Evolutionary conservation across 2,329 filamentous ascomycete species (phyloP), one percentile per base, ranked within the genome.

Genomic region (Microsporum ferrugineum): DNA sequence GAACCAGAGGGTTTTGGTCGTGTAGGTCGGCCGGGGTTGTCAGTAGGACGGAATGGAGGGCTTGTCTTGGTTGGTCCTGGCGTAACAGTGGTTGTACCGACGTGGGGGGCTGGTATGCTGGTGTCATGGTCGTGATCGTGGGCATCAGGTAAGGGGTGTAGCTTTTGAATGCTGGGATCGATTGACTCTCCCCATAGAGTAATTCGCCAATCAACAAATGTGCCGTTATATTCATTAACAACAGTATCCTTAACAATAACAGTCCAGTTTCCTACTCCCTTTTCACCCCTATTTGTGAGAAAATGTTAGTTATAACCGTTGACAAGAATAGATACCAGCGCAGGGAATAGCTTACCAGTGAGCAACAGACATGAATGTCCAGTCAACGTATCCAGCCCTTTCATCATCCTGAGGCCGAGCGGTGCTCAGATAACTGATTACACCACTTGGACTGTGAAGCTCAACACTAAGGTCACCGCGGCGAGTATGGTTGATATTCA

Each of bases 361-460:
- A 65, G 87, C 91, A 41, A 99, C 94, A 64, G 87, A 95, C 94
- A 99, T 99, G 69, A 99, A 99, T 0, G 92, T 97, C 94, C 94
- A 99, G 75, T 97, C 90, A 41, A 86, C 78, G 72, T 97, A 99
- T 6, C 94, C 94, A 27, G 76, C 74, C 0, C 76, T 71, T 39
- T 81, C 82, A 1, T 81, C 78, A 72, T 99, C 94, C 27, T 83
- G 74, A 63, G 81, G 81, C 65, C 94, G 87, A 1, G 87, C 79
- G 10, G 86, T 88, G 3, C 91, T 88, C 59, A 99, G 83, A 70
- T 96, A 87, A 70, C 90, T 96, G 65, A 90, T 79, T 62, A 96
- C 77, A 7, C 89, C 88, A 36, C 84, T 79, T 0, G 94, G 94
- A 68, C 91, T 96, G 70, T 89, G 84, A 53, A 99, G 79, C 70